phyloP scores from a whole-genome alignment of 1,139 yeast genomes.

The Spathaspora sp. region DNA sequence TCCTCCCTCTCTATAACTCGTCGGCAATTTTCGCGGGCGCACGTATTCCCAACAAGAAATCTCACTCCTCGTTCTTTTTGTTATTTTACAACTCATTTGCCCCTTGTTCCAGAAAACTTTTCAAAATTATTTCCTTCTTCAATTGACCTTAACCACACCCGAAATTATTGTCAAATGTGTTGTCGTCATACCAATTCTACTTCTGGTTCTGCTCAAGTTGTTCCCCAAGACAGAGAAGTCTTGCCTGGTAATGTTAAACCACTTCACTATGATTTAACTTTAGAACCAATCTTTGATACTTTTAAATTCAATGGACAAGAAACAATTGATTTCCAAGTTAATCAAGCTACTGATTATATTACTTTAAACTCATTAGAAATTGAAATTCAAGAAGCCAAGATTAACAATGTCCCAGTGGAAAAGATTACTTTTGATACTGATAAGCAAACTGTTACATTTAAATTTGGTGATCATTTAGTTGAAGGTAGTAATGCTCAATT shows the following conservation, averaged over 20 bases:
- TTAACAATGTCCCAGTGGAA: conserved; percentile 36
- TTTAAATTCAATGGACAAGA: conserved; percentile 72
- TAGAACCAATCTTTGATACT: conserved; percentile 72
- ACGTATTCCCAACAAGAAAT: conserved; percentile 3
- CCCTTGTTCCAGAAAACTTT: conserved; percentile 3
- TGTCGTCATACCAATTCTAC: conserved; percentile 14
- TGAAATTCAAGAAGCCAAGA: conserved; percentile 52
- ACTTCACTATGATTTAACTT: conserved; percentile 62
- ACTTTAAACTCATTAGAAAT: conserved; percentile 66
- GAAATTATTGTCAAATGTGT: conserved; percentile 14
- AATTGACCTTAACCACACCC: conserved; percentile 4
- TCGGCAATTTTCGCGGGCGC: conserved; percentile 4
- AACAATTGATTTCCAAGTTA: conserved; percentile 62
- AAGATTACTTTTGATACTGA: conserved; percentile 47
- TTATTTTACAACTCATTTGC: conserved; percentile 5
- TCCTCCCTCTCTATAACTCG: neutral
- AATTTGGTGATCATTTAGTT: conserved; percentile 48
- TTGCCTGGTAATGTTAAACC: conserved; percentile 76
- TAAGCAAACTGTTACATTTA: conserved; percentile 64
- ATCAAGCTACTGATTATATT: conserved; percentile 51
- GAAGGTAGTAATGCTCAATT: conserved; percentile 46
- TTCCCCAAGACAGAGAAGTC: conserved; percentile 53
- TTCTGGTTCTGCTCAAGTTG: conserved; percentile 16
- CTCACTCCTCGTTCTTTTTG: conserved; percentile 2
- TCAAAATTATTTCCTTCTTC: conserved; percentile 3